Base-by-base conservation (phyloP, 179 eudicot genomes). In the Actinidia chinensis region DNA sequence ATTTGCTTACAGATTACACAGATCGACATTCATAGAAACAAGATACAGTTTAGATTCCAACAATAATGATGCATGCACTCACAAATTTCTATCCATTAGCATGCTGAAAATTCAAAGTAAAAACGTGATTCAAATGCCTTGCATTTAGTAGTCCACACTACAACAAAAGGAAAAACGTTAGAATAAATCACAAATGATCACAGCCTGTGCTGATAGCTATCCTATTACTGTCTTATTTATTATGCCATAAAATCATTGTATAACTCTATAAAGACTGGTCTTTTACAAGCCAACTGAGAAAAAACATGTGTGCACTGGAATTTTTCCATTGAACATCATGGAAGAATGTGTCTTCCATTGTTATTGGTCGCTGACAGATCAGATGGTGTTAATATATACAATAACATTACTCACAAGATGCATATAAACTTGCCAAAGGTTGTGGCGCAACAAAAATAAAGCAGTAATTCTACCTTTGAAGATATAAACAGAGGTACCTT, bases 1-100 rank as follows among this genome's bases (percentile, higher is more conserved):
- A 92, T 94, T 91, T 96, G 99, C 82, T 94, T 96, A 86, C 99
- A 96, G 65, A 96, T 79, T 48, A 96, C 97, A 82, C 99, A 96
- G 50, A 96, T 94, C 98, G 92, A 75, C 80, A 82, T 23, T 40
- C 69, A 63, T 68, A 76, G 50, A 79, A 79, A 75, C 42, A 74
- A 42, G 47, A 55, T 52, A 76, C n/a, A 59, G 40, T 55, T 71
- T 58, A 88, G 72, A 65, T 7, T 55, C 36, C 73, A 71, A 14
- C 13, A 50, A 25, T 74, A 4, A 80, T 40, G 14, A 69, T 44
- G 25, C 28, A 69, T 44, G 23, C 23, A 68, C 20, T 17, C 12
- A 56, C 5, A 43, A 54, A 51, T 5, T 60, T 44, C 48, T 2
- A 71, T n/a, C 20, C 68, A 71, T 42, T 23, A 51, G 68, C 50